A percentile compares a stretch with the other conserved stretches of the same genome.
These are phyloP conservation scores for Thinopyrum elongatum DNA, from an alignment of 176 grass and related monocot species.

Conservation along the genomic window DNA sequence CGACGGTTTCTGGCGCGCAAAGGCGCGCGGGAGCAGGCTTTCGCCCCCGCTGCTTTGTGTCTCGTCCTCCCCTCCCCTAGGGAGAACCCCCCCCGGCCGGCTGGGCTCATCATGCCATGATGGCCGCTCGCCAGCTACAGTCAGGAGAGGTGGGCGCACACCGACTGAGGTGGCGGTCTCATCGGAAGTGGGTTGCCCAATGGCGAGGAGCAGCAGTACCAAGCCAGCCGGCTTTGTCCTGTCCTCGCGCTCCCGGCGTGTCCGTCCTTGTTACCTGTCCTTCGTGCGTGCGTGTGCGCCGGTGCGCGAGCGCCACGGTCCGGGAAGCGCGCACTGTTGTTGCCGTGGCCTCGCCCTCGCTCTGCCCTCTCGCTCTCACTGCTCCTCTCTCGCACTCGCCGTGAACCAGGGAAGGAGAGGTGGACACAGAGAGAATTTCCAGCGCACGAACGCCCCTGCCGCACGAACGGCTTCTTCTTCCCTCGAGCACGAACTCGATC, in stretches of 20 bases:
- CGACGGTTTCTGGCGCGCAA: neutral
- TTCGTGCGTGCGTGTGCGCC: neutral
- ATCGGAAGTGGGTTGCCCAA: neutral
- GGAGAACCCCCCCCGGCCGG: too few relatives aligned
- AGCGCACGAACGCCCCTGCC: too few relatives aligned
- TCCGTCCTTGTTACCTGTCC: neutral
- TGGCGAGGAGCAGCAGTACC: neutral
- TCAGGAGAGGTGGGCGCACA: neutral
- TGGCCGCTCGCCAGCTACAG: neutral
- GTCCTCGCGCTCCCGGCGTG: neutral
- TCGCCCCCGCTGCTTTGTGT: constrained; percentile 32
- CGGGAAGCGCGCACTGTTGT: neutral
- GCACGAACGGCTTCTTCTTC: too few relatives aligned
- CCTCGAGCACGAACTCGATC: too few relatives aligned
- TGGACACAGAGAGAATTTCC: too few relatives aligned
- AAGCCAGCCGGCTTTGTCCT: neutral
- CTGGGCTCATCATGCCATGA: neutral
- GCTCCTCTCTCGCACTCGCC: too few relatives aligned
- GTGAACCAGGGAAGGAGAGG: too few relatives aligned
- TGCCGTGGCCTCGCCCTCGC: too few relatives aligned
- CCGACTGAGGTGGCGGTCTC: neutral
- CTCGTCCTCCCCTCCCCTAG: neutral
- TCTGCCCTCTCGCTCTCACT: too few relatives aligned
- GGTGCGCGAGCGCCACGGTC: neutral
- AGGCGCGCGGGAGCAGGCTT: neutral